Evolutionary conservation across 2,329 filamentous ascomycete genomes (phyloP).

Genomic region (Aspergillus sclerotialis): DNA sequence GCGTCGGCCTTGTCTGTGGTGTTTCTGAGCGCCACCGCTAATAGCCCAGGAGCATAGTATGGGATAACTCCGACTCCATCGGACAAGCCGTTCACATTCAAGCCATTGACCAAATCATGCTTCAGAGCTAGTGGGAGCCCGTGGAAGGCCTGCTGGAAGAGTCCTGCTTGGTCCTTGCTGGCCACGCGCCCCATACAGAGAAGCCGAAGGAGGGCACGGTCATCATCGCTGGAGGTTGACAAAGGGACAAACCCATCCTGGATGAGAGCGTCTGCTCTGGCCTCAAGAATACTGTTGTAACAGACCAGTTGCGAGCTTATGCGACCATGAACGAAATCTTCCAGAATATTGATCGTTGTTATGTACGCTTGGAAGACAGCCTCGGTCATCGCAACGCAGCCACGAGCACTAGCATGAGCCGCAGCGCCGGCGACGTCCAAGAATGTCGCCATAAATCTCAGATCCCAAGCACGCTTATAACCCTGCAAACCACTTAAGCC

Average conservation of each 20-base stretch:
- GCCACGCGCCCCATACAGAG: conserved; percentile 31
- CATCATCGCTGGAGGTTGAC: conserved; percentile 13
- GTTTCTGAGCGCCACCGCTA: conserved; percentile 22
- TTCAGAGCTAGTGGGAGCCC: conserved; percentile 12
- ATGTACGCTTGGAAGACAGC: conserved; percentile 26
- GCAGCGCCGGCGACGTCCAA: conserved; percentile 33
- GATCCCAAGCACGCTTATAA: conserved; percentile 21
- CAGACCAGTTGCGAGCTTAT: conserved; percentile 16
- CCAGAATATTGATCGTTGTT: conserved; percentile 21
- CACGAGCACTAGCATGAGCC: conserved; percentile 27
- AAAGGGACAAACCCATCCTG: conserved; percentile 21
- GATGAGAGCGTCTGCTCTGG: conserved; percentile 21
- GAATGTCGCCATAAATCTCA: conserved; percentile 32
- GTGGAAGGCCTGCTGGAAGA: conserved; percentile 22
- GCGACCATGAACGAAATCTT: conserved; percentile 18
- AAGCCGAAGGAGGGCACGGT: conserved; percentile 30
- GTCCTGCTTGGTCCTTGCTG: conserved; percentile 19
- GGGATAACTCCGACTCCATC: conserved; percentile 28
- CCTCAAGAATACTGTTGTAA: conserved; percentile 27
- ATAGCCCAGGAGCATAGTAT: conserved; percentile 33
- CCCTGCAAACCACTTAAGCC: conserved; percentile 18
- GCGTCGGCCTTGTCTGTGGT: conserved; percentile 9
- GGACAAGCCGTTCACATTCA: conserved; percentile 30
- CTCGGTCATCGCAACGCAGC: conserved; percentile 25
- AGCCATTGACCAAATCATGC: conserved; percentile 17